A percentile compares a stretch with the other conserved stretches of the same genome.
phyloP scores from a whole-genome alignment of 192 early-diverging fungal species.

The Coemansia sp. region DNA sequence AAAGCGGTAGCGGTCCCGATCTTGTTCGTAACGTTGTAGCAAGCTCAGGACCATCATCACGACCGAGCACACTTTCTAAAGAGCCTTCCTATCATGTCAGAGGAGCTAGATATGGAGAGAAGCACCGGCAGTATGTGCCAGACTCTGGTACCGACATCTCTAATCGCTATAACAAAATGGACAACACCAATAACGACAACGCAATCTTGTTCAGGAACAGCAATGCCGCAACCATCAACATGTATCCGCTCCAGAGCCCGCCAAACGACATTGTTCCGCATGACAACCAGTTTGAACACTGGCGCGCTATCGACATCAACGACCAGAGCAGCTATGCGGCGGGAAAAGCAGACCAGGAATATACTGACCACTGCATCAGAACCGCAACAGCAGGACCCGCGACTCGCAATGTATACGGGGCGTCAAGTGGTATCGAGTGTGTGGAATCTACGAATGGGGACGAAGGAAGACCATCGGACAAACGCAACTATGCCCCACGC shows the following conservation, averaged over 20 bases:
- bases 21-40: no score
- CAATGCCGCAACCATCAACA: not conserved
- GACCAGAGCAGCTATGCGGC: not conserved
- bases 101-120: not conserved
- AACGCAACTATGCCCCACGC: not conserved
- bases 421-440: not conserved
- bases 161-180: slow-evolving; percentile 9
- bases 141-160: slow-evolving; percentile 41
- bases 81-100: not conserved
- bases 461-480: not conserved
- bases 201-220: not conserved
- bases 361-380: slow-evolving; percentile 1
- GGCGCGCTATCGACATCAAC: not conserved
- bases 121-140: slow-evolving; percentile 9
- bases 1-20: slow-evolving; percentile 1
- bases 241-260: not conserved
- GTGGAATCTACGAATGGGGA: not conserved
- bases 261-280: not conserved
- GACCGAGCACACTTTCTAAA: not conserved
- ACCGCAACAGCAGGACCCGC: not conserved
- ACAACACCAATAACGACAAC: not conserved
- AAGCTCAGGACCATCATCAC: slow-evolving; percentile 5
- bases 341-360: not conserved
- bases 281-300: not conserved
- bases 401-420: not conserved